Evolutionary conservation across 2,329 filamentous ascomycete genomes (phyloP), one percentile per base, ranked within the genome.

Genomic region (Exophiala sideris): DNA sequence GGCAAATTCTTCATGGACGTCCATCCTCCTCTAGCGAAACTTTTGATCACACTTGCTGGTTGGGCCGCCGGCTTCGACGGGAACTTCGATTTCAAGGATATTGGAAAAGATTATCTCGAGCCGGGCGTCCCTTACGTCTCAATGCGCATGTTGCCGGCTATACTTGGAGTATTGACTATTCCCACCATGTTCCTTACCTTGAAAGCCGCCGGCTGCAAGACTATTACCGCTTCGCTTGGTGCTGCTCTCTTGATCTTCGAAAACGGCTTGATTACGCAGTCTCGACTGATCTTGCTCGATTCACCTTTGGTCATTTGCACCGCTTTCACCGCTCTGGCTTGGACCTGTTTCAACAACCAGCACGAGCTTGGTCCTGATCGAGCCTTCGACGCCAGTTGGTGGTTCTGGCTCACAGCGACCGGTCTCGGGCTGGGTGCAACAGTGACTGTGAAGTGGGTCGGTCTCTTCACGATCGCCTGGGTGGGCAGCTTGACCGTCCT

Each of bases 1-100:
- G 94, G 94, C 68, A 87, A 82, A 71, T 99, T 99, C 82, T 99
- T 99, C 74, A 99, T 99, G 94, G 94, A 99, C 70, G 94, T 99
- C n/a, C 94, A 99, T 70, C 94, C 94, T 32, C 94, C 94, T 42
- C 81, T 99, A 57, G 94, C 94, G 62, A 99, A 99, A 79, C 84
- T 99, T 70, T 85, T 99, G 64, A 92, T 99, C 67, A 95, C 94
- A 48, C 83, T 99, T 57, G 91, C 91, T 60, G 94, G 92, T 64
- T 99, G 88, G 86, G 74, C 96, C 60, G 94, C 91, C 66, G 94
- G 94, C 50, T 99, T 97, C 71, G 83, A 96, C 68, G 94, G 94
- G 61, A 81, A 90, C 60, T 99, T 99, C 70, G 94, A 97, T 72
- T 99, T 99, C 79, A 99, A 97, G 79, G 91, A 99, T 65, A 99